A percentile compares a stretch with the other conserved stretches of the same genome.
phyloP scores from a whole-genome alignment of 139 green algal species.

The Tetratostichococcus sp. region DNA sequence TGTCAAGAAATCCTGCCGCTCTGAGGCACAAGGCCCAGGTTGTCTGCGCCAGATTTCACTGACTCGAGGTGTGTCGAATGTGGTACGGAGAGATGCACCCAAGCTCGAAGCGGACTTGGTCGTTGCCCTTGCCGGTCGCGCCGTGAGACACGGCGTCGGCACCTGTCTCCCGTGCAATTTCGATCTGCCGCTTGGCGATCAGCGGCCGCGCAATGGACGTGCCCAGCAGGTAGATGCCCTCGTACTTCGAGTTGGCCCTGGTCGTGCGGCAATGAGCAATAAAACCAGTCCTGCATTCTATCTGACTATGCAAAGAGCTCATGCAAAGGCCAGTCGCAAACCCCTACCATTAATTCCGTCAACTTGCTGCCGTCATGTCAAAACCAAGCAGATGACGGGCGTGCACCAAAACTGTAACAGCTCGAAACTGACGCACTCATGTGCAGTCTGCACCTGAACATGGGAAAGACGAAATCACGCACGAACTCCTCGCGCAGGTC shows the following conservation, averaged over 20 bases:
- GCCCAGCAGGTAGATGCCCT: conserved; percentile 97
- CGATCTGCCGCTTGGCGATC: conserved; percentile 98
- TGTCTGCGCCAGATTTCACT: too few relatives aligned
- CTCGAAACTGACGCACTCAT: neutral
- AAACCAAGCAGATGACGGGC: too few relatives aligned
- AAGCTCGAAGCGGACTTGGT: conserved; percentile 91
- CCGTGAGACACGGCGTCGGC: conserved; percentile 97
- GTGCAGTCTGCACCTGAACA: conserved; percentile 71
- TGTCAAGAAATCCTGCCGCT: too few relatives aligned
- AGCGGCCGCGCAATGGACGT: conserved; percentile 97
- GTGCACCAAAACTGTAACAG: too few relatives aligned
- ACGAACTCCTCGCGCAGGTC: conserved; percentile 99
- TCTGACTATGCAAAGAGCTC: too few relatives aligned
- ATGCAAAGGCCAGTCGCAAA: too few relatives aligned
- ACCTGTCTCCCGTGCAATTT: conserved; percentile 90
- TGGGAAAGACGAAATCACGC: conserved; percentile 96
- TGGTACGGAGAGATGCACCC: conserved; percentile 25
- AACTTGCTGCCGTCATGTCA: too few relatives aligned
- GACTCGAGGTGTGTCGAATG: too few relatives aligned
- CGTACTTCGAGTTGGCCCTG: conserved; percentile 94
- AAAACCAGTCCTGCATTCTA: too few relatives aligned
- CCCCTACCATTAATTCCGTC: too few relatives aligned
- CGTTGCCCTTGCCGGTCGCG: conserved; percentile 99
- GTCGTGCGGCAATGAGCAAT: too few relatives aligned
- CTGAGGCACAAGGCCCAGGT: too few relatives aligned